These are phyloP conservation scores for Cyphellophora attinorum DNA, from an alignment of 2,329 filamentous ascomycete genomes.

Conservation along the genomic window DNA sequence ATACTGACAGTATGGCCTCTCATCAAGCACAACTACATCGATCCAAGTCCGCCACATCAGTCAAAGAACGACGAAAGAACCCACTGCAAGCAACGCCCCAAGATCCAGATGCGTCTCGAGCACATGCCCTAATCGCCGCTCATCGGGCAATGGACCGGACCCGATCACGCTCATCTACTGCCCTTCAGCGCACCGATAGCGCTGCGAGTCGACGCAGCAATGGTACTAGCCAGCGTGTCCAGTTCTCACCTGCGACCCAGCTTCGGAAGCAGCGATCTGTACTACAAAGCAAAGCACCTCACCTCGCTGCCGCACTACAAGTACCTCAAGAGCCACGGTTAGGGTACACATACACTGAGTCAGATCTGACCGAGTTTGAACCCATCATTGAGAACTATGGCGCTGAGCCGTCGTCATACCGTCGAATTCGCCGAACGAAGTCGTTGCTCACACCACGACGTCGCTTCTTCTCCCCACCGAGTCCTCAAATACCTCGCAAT, in stretches of 20 bases:
- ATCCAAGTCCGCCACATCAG: constrained; percentile 29
- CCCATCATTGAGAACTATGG: constrained; percentile 19
- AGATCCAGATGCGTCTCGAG: constrained; percentile 22
- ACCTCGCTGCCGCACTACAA: constrained; percentile 1
- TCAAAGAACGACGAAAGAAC: constrained; percentile 21
- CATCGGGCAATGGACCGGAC: constrained; percentile 32
- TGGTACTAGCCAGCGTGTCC: background rate
- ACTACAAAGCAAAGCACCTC: constrained; percentile 3
- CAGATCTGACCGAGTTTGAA: background rate
- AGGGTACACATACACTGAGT: background rate
- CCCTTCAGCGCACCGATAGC: constrained; percentile 5
- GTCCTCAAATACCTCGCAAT: constrained; percentile 8
- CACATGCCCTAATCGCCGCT: constrained; percentile 32
- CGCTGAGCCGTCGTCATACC: constrained; percentile 36
- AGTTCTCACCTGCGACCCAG: constrained; percentile 3
- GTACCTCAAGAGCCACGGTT: background rate
- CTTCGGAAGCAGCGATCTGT: constrained; percentile 4
- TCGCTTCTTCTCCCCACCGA: constrained; percentile 10
- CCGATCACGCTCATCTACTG: constrained; percentile 20
- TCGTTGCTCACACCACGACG: constrained; percentile 37
- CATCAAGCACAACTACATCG: constrained; percentile 24
- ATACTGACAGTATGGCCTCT: constrained; percentile 18
- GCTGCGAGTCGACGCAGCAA: constrained; percentile 3
- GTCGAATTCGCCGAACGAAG: constrained; percentile 35
- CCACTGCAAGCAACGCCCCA: constrained; percentile 19